Evolutionary conservation across 148 eudicot species (phyloP).

Genomic region (Nepenthes mirabilis): DNA sequence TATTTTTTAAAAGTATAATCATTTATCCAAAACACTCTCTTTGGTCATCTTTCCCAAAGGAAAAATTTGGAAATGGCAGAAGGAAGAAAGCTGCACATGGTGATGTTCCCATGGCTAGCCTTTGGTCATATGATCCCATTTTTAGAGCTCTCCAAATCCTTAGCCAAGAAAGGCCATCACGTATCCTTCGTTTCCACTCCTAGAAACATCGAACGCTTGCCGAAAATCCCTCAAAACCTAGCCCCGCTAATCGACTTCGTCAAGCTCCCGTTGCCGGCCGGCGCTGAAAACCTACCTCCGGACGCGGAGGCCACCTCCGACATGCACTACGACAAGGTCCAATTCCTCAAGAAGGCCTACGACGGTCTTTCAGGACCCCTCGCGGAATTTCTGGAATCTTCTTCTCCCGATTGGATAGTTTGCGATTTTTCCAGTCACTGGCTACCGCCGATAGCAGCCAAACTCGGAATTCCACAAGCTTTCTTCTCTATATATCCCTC

Average conservation of each 20-base stretch:
- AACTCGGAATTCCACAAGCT: conserved; percentile 11
- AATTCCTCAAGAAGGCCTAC: conserved; percentile 26
- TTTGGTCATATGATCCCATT: conserved; percentile 29
- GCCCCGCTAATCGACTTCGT: conserved; percentile 5
- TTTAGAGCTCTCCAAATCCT: conserved; percentile 18
- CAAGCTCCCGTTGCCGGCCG: conserved; percentile 16
- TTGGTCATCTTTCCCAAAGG: too few relatives aligned
- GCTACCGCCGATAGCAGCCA: conserved; percentile 19
- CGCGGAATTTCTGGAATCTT: conserved; percentile 5
- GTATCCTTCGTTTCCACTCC: conserved; percentile 17
- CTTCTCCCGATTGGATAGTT: conserved; percentile 21
- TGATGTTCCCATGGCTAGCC: conserved; percentile 26
- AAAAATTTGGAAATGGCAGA: too few relatives aligned
- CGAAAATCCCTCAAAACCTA: conserved; percentile 11
- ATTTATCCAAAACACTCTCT: too few relatives aligned
- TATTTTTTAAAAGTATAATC: too few relatives aligned
- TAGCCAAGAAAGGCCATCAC: conserved; percentile 21
- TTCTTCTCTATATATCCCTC: conserved; percentile 12
- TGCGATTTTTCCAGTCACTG: conserved; percentile 21
- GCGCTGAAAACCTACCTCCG: conserved; percentile 10
- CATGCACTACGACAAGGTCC: conserved; percentile 13
- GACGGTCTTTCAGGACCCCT: conserved; percentile 17
- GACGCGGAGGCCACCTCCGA: conserved; percentile 32
- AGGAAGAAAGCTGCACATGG: conserved; percentile 13
- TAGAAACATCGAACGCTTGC: conserved; percentile 24